phyloP scores from a whole-genome alignment of 192 early-diverging fungal genomes.

The Chytriomyces hyalinus region DNA sequence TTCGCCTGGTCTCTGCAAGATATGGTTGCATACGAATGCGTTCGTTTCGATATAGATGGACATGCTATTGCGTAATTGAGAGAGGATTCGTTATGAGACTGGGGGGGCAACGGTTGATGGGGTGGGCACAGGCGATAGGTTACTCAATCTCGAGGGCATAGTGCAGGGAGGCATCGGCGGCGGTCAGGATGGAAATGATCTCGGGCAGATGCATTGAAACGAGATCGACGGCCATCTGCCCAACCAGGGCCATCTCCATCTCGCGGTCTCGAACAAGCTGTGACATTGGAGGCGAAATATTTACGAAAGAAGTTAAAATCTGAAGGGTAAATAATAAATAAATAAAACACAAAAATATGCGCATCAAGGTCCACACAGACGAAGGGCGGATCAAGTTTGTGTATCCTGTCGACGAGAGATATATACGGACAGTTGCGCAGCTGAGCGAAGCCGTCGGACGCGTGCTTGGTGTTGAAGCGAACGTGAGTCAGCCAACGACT shows the following conservation, averaged over 20 bases:
- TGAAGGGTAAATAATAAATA: too few relatives aligned
- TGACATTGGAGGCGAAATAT: too few relatives aligned
- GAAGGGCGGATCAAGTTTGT: too few relatives aligned
- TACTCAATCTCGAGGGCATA: constrained; percentile 43
- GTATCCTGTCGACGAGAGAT: too few relatives aligned
- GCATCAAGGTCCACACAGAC: too few relatives aligned
- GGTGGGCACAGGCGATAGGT: not conserved
- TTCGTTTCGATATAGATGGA: constrained; percentile 39
- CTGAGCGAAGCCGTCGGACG: too few relatives aligned
- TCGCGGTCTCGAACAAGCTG: not conserved
- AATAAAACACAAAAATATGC: too few relatives aligned
- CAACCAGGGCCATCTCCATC: not conserved
- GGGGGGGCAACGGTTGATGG: not conserved
- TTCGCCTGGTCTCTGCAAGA: constrained; percentile 9
- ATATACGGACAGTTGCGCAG: too few relatives aligned
- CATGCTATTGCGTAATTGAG: constrained; percentile 20
- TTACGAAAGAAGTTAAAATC: too few relatives aligned
- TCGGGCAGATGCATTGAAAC: constrained; percentile 11
- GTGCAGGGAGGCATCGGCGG: constrained; percentile 34
- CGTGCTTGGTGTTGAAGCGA: too few relatives aligned
- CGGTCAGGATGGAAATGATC: constrained; percentile 28
- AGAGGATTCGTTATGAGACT: constrained; percentile 8
- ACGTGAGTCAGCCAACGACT: too few relatives aligned
- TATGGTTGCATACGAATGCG: constrained; percentile 11
- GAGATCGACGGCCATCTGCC: constrained; percentile 29